These are phyloP conservation scores for Cicer bijugum DNA, from an alignment of 306 rosid species.

Conservation along the genomic window DNA sequence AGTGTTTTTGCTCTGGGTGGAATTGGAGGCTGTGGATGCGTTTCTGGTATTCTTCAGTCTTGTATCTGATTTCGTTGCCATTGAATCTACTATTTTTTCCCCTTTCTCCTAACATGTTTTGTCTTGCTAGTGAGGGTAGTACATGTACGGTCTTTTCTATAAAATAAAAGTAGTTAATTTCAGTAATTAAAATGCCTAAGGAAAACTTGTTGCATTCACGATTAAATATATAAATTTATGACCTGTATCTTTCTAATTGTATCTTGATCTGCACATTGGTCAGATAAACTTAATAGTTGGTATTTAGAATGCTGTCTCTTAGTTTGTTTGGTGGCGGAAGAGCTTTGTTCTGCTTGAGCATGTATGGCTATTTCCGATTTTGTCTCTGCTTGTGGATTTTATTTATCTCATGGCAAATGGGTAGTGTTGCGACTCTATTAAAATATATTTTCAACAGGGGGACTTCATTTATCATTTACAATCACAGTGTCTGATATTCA, in stretches of 20 bases:
- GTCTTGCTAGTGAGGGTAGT: conserved; percentile 16
- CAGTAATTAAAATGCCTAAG: background rate
- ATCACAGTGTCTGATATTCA: background rate
- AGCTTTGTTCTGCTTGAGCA: background rate
- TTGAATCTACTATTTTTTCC: background rate
- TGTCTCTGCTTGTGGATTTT: conserved; percentile 15
- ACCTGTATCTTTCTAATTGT: background rate
- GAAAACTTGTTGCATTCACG: background rate
- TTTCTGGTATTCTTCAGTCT: conserved; percentile 69
- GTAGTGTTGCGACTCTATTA: background rate
- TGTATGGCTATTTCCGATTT: conserved; percentile 14
- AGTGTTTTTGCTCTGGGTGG: conserved; percentile 91
- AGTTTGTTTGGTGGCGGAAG: conserved; percentile 16
- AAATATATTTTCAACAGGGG: background rate
- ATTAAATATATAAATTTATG: background rate
- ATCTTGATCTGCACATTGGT: conserved; percentile 1
- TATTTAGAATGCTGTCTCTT: background rate
- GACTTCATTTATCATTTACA: conserved; percentile 17
- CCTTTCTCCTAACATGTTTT: background rate
- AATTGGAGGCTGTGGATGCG: conserved; percentile 94
- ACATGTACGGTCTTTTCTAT: background rate
- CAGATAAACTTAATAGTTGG: background rate
- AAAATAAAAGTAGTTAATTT: background rate
- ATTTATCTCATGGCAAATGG: background rate
- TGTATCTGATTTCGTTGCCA: conserved; percentile 14